Evolutionary conservation across 2,329 filamentous ascomycete species (phyloP).

Genomic region (Diaporthe sp.): DNA sequence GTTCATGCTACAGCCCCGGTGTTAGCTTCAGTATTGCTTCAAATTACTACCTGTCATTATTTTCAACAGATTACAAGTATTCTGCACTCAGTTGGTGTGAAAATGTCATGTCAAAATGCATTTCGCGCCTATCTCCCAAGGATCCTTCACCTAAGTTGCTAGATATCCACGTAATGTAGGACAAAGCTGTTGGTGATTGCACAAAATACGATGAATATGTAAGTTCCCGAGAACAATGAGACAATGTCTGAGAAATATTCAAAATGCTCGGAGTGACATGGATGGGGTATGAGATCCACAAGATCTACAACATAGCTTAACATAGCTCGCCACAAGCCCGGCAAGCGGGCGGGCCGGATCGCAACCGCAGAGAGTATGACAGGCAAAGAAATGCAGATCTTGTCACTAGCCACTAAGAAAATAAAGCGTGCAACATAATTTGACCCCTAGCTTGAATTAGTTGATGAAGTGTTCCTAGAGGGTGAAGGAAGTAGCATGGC

Average conservation of each 20-base stretch:
- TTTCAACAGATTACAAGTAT: background rate
- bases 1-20: background rate
- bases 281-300: conserved; percentile 67
- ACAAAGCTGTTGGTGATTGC: background rate
- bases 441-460: background rate
- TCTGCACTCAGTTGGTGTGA: background rate
- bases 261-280: conserved; percentile 63
- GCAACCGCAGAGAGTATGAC: conserved; percentile 72
- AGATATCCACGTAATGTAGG: background rate
- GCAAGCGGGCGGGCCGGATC: conserved; percentile 69
- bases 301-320: conserved; percentile 58
- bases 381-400: conserved; percentile 69
- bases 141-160: background rate
- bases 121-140: background rate
- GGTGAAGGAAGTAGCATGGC: conserved; percentile 57
- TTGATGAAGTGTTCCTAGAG: conserved; percentile 55
- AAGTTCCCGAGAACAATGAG: conserved; percentile 18
- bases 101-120: background rate
- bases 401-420: conserved; percentile 51
- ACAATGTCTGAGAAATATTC: conserved; percentile 70
- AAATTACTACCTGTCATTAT: background rate
- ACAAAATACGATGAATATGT: background rate
- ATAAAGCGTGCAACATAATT: background rate
- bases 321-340: conserved; percentile 67
- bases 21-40: background rate